phyloP scores from a whole-genome alignment of 2,329 filamentous ascomycete genomes.

The Epichloe sibirici region DNA sequence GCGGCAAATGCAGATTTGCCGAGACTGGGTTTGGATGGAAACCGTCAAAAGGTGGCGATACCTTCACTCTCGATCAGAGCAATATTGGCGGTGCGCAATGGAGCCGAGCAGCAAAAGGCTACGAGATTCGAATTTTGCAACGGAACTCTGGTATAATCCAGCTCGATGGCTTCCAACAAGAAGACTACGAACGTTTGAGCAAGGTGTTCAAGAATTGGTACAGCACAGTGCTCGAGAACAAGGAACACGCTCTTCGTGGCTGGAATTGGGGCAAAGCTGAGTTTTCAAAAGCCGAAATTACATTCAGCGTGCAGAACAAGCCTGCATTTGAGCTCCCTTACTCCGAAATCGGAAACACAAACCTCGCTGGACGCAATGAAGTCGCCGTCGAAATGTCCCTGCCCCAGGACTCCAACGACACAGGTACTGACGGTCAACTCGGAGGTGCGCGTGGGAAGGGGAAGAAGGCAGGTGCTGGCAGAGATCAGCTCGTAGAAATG shows the following conservation, averaged over 20 bases:
- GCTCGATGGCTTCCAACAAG: conserved; percentile 87
- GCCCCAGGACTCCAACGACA: conserved; percentile 57
- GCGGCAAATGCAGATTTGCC: conserved; percentile 87
- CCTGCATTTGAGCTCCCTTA: conserved; percentile 96
- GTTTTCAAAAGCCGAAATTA: conserved; percentile 86
- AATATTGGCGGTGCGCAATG: conserved; percentile 84
- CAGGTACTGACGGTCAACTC: conserved; percentile 59
- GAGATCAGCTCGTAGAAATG: conserved; percentile 95
- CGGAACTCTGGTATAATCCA: conserved; percentile 79
- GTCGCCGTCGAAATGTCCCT: conserved; percentile 90
- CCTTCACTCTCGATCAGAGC: conserved; percentile 81
- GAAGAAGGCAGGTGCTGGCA: conserved; percentile 78
- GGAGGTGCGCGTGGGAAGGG: conserved; percentile 66
- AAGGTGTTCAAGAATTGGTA: conserved; percentile 99
- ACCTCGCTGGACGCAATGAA: conserved; percentile 93
- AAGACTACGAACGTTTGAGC: conserved; percentile 81
- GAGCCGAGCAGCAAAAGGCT: conserved; percentile 86
- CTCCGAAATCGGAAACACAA: conserved; percentile 94
- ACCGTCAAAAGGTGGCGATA: conserved; percentile 72
- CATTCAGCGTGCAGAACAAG: conserved; percentile 93
- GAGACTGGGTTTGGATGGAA: conserved; percentile 96
- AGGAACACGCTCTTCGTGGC: conserved; percentile 86
- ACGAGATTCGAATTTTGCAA: conserved; percentile 83
- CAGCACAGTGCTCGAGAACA: conserved; percentile 79
- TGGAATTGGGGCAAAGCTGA: conserved; percentile 99